Conservation (phyloP, 768 basidiomycete genomes). For the Boletus sp. region DNA sequence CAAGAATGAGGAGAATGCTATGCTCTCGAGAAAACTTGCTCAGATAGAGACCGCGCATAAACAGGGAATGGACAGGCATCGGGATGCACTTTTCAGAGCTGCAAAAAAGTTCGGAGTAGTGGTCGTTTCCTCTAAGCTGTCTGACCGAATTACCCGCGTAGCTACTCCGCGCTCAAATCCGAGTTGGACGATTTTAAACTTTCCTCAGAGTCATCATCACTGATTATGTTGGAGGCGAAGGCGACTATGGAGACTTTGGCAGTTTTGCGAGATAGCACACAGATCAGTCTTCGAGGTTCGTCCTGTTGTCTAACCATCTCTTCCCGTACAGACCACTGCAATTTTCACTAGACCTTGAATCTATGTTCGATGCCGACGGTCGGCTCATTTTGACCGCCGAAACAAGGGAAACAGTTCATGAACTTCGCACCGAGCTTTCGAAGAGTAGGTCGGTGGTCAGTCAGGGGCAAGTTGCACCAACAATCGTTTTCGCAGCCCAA, state of each 20-base stretch:
- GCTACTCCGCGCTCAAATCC: constrained; percentile 31
- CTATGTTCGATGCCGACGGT: constrained; percentile 28
- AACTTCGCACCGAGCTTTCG: constrained; percentile 36
- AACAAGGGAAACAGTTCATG: constrained; percentile 31
- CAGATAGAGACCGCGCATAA: constrained; percentile 16
- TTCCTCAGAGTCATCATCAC: constrained; percentile 21
- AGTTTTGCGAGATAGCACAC: constrained; percentile 22
- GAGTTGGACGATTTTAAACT: constrained; percentile 29
- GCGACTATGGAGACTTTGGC: constrained; percentile 25
- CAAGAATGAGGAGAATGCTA: constrained; percentile 14
- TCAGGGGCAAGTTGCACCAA: not conserved
- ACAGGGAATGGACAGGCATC: constrained; percentile 11
- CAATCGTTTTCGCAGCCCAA: constrained; percentile 35
- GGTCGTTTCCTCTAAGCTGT: not conserved
- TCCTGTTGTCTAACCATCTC: not conserved
- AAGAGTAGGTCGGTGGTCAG: constrained; percentile 28
- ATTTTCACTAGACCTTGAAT: constrained; percentile 26
- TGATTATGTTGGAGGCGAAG: constrained; percentile 24
- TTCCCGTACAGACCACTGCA: not conserved
- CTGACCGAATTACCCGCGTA: constrained; percentile 11
- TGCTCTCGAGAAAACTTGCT: constrained; percentile 12
- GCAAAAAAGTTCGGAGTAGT: constrained; percentile 18
- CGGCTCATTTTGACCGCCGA: constrained; percentile 25
- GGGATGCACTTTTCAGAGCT: constrained; percentile 18
- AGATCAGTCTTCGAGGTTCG: constrained; percentile 28